Evolutionary conservation across 139 green algal genomes (phyloP).

Genomic region (Astrephomene gubernaculifera): DNA sequence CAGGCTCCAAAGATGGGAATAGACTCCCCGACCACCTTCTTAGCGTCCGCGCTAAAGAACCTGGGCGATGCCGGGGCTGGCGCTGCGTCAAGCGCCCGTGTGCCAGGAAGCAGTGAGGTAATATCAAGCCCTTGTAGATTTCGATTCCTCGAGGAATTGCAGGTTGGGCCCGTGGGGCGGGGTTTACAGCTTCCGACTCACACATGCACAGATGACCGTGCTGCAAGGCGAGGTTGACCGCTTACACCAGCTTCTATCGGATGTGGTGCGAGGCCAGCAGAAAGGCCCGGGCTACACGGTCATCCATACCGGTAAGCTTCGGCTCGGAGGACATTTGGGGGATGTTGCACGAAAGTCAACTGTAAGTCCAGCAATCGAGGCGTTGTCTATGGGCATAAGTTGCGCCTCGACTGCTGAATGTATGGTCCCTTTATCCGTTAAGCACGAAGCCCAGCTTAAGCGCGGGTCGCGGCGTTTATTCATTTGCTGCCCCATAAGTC

Average conservation of each 20-base stretch:
- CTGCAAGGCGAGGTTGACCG: slow-evolving; percentile 54
- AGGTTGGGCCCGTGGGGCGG: too few species aligned
- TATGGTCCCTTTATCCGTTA: too few species aligned
- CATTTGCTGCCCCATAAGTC: too few species aligned
- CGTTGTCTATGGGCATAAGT: too few species aligned
- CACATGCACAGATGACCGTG: slow-evolving; percentile 41
- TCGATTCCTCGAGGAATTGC: too few species aligned
- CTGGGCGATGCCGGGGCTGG: neutral
- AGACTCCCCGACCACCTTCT: slow-evolving; percentile 7
- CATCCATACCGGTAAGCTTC: slow-evolving; percentile 37
- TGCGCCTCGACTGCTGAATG: too few species aligned
- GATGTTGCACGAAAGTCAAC: neutral
- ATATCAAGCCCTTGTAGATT: neutral
- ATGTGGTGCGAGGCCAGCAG: slow-evolving; percentile 42
- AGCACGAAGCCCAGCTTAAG: too few species aligned
- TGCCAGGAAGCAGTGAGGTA: slow-evolving; percentile 11
- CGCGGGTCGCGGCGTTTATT: too few species aligned
- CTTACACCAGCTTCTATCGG: slow-evolving; percentile 44
- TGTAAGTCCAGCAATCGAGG: too few species aligned
- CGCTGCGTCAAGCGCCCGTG: neutral
- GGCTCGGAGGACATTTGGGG: neutral
- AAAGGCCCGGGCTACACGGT: slow-evolving; percentile 28
- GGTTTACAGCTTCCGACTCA: too few species aligned
- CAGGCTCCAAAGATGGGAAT: slow-evolving; percentile 27
- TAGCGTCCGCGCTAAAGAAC: neutral